phyloP scores from a whole-genome alignment of 2,329 filamentous ascomycete genomes.

The Claviceps humidiphila region DNA sequence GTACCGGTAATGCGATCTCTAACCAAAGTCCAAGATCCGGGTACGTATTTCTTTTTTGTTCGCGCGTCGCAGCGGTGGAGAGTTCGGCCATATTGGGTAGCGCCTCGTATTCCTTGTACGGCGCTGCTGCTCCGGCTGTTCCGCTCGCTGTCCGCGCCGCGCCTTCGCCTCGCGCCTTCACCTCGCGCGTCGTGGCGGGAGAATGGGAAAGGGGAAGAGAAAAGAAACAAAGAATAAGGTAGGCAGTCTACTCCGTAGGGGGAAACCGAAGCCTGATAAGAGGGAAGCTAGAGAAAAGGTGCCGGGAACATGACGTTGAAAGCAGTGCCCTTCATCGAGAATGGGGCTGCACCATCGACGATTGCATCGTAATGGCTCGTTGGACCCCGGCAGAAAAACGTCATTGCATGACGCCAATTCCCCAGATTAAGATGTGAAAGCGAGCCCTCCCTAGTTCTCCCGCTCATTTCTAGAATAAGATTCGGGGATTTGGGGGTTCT shows the following conservation, averaged over 20 bases:
- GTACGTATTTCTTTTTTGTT: neutral
- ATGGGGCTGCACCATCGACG: conserved; percentile 8
- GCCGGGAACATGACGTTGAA: neutral
- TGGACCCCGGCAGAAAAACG: conserved; percentile 4
- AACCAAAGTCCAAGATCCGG: conserved; percentile 1
- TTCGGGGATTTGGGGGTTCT: neutral
- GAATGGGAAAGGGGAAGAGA: neutral
- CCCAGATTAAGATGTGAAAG: neutral
- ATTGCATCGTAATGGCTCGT: conserved; percentile 4
- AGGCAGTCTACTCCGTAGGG: neutral
- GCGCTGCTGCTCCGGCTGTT: conserved; percentile 5
- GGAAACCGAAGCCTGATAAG: neutral
- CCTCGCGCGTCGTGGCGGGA: too few species aligned
- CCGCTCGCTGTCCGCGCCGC: neutral
- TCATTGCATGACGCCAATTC: conserved; percentile 5
- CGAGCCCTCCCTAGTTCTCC: neutral
- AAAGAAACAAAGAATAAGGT: neutral
- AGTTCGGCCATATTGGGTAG: neutral
- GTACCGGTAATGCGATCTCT: neutral
- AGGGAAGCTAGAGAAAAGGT: neutral
- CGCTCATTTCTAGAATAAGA: neutral
- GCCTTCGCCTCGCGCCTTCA: too few species aligned
- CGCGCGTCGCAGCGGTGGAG: neutral
- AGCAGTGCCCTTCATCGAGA: conserved; percentile 1
- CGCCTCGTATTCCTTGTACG: conserved; percentile 1